Evolutionary conservation across 352 stramenopile genomes (phyloP), one percentile per base, ranked within the genome.

Genomic region (Pythium scleroteichum): DNA sequence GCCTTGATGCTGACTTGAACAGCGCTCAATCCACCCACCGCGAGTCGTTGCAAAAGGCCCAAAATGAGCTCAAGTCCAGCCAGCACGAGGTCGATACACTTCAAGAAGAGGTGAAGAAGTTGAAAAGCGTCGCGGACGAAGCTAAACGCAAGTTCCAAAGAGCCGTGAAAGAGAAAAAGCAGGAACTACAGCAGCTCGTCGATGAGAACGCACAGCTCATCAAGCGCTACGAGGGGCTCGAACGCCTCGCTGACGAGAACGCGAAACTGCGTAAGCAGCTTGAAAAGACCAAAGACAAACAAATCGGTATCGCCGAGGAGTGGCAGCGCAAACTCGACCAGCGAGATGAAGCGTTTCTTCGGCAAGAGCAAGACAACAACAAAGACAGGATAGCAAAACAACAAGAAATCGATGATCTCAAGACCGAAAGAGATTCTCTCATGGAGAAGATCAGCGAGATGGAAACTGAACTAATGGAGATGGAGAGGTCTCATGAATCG

Each of bases 341-440:
- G 35, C 76, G 79, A 19, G 67, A 85, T 9, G 59, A 88, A 55
- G 75, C 70, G 2, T 86, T 88, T 52, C 47, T 88, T 44, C 69
- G 71, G 7, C 71, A 88, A 49, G 79, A 85, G 29, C 66, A 76
- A 24, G 71, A 69, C n/a, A 80, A 61, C 63, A 81, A 80, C 48
- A 64, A 59, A 10, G 58, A 68, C n/a, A 9, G 82, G 5, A 47
- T 46, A 0, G 73, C 75, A 17, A 68, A 65, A 9, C 64, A 69
- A 1, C 38, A 49, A 3, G 58, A 68, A 50, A 64, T 84, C 22
- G 49, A 75, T 0, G 44, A 62, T 5, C 56, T 88, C 3, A 55
- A 59, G 19, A 39, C 6, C 0, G 62, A 74, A 23, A 52, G 77
- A 17, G 60, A 76, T 10, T 41, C 68, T 19, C 57, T 82, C 3